Percentiles rank a stretch among this genome's conserved stretches.
phyloP scores from a whole-genome alignment of 176 grass and related monocot species.

The Saccharum spontaneum region DNA sequence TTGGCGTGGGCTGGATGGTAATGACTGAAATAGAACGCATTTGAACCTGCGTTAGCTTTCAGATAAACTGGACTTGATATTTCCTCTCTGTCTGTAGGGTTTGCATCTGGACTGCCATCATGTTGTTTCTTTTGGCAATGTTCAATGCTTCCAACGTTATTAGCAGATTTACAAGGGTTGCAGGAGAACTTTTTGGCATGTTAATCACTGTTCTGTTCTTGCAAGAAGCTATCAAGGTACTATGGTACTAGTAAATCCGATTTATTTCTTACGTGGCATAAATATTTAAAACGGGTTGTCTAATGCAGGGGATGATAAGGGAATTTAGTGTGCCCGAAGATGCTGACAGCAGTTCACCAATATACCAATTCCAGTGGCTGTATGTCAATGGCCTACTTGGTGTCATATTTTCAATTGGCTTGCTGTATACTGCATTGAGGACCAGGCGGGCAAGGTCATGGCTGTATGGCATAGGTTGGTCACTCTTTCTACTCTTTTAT shows the following conservation, averaged over 20 bases:
- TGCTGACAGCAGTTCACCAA: slow-evolving; percentile 27
- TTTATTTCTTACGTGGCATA: neutral
- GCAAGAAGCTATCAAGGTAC: slow-evolving; percentile 88
- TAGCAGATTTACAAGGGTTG: slow-evolving; percentile 91
- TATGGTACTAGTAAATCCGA: neutral
- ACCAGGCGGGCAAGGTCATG: slow-evolving; percentile 73
- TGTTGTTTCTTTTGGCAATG: slow-evolving; percentile 77
- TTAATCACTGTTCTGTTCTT: slow-evolving; percentile 88
- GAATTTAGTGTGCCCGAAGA: slow-evolving; percentile 73
- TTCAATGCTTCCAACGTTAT: slow-evolving; percentile 82
- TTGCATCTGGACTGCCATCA: slow-evolving; percentile 88
- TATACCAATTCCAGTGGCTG: slow-evolving; percentile 74
- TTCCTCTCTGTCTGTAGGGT: slow-evolving; percentile 58
- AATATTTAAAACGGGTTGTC: neutral
- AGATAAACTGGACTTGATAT: slow-evolving; percentile 1
- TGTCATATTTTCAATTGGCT: slow-evolving; percentile 75
- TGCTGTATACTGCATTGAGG: slow-evolving; percentile 67
- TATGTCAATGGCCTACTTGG: slow-evolving; percentile 83
- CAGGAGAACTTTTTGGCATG: slow-evolving; percentile 98
- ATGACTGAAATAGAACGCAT: slow-evolving; percentile 9
- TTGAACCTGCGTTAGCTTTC: slow-evolving; percentile 13
- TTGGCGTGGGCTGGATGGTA: slow-evolving; percentile 98
- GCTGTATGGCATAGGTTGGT: slow-evolving; percentile 69
- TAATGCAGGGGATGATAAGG: slow-evolving; percentile 62
- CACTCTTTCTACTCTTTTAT: neutral